These are phyloP conservation scores for Didymella exigua DNA, from an alignment of 2,329 filamentous ascomycete genomes.

Conservation along the genomic window DNA sequence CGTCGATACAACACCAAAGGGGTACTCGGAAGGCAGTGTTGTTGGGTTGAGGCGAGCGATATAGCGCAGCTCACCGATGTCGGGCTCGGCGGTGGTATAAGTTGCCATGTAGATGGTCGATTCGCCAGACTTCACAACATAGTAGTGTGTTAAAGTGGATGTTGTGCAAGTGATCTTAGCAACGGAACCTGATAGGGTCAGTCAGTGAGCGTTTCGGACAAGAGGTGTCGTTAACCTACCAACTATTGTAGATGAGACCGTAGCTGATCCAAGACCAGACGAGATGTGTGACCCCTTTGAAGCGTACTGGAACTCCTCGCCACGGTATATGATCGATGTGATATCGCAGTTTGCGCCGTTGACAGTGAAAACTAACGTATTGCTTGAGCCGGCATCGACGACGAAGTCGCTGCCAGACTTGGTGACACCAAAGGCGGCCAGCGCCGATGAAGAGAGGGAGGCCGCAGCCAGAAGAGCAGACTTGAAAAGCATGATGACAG, in stretches of 20 bases:
- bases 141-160: constrained; percentile 67
- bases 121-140: constrained; percentile 66
- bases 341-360: constrained; percentile 64
- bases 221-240: constrained; percentile 23
- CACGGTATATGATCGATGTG: constrained; percentile 65
- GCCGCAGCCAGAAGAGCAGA: constrained; percentile 32
- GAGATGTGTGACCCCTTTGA: constrained; percentile 61
- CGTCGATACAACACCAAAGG: constrained; percentile 56
- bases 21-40: constrained; percentile 42
- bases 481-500: constrained; percentile 33
- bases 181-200: constrained; percentile 5
- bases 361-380: constrained; percentile 43
- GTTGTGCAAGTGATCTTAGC: constrained; percentile 67
- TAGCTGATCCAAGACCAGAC: constrained; percentile 64
- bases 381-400: constrained; percentile 44
- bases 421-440: constrained; percentile 47
- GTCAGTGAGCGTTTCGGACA: neutral
- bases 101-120: constrained; percentile 63
- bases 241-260: constrained; percentile 54
- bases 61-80: constrained; percentile 63
- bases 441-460: constrained; percentile 33
- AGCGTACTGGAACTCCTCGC: constrained; percentile 63
- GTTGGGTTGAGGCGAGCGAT: constrained; percentile 64
- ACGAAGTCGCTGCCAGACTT: constrained; percentile 37
- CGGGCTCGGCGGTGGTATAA: constrained; percentile 59